Percentiles rank a stretch among this genome's conserved stretches.
These are phyloP conservation scores for Silene coronaria DNA, from an alignment of 179 eudicot species.

Conservation along the genomic window DNA sequence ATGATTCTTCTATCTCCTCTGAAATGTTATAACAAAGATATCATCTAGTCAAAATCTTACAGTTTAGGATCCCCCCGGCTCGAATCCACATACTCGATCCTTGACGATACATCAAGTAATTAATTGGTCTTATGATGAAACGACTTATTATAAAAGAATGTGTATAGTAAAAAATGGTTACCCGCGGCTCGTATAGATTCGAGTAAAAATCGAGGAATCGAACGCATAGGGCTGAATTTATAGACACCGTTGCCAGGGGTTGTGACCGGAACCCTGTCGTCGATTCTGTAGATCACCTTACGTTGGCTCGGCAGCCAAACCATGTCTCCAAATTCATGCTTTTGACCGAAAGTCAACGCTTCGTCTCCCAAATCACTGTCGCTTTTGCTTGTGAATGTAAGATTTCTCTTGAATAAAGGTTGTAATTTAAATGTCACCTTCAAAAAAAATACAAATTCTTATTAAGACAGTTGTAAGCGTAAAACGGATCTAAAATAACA, in stretches of 20 bases:
- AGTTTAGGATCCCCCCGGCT: neutral
- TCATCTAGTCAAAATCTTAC: neutral
- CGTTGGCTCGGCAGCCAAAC: constrained; percentile 59
- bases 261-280: constrained; percentile 42
- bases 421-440: constrained; percentile 55
- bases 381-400: constrained; percentile 29
- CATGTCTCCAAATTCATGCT: constrained; percentile 61
- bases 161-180: neutral
- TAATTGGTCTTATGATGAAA: too few species aligned
- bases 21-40: neutral
- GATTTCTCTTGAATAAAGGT: constrained; percentile 55
- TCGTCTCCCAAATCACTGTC: constrained; percentile 45
- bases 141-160: neutral
- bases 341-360: constrained; percentile 36
- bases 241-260: constrained; percentile 48
- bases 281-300: constrained; percentile 43
- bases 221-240: constrained; percentile 34
- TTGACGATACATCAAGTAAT: too few species aligned
- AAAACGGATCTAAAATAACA: too few species aligned
- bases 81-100: neutral
- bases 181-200: constrained; percentile 36
- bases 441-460: neutral
- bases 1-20: constrained; percentile 25
- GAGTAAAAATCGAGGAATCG: constrained; percentile 23
- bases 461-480: too few species aligned